phyloP scores from a whole-genome alignment of 805 yeast species.

The Scheffersomyces coipomensis region DNA sequence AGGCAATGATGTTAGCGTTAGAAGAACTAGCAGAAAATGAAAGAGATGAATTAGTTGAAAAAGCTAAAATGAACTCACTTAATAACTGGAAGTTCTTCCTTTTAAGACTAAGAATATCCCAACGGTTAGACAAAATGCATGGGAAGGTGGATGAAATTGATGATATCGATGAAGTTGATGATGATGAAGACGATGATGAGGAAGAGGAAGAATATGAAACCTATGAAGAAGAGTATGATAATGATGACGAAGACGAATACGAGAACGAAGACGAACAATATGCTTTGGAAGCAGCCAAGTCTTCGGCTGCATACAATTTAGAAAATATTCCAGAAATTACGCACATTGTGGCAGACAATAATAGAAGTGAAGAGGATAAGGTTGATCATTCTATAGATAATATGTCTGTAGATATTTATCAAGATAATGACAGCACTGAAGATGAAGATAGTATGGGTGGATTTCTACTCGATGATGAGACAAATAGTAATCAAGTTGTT shows the following conservation, averaged over 20 bases:
- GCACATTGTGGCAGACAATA: no score
- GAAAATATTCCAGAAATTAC: no score
- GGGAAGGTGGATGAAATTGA: slow-evolving; percentile 35
- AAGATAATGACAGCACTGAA: background rate
- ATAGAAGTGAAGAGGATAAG: no score
- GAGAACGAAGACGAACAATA: no score
- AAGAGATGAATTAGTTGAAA: slow-evolving; percentile 40
- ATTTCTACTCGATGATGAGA: slow-evolving; percentile 1
- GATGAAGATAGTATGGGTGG: slow-evolving; percentile 22
- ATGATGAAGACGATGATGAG: slow-evolving; percentile 3
- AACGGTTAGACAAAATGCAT: slow-evolving; percentile 47
- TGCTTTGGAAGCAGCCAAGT: no score
- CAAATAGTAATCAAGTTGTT: no score
- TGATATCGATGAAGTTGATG: slow-evolving; percentile 15
- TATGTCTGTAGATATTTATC: background rate
- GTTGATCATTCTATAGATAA: background rate
- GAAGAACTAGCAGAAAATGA: slow-evolving; percentile 51
- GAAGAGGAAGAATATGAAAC: slow-evolving; percentile 14
- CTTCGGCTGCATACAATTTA: no score
- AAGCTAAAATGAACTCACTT: slow-evolving; percentile 49
- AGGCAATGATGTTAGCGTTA: slow-evolving; percentile 55
- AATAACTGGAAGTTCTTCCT: slow-evolving; percentile 54
- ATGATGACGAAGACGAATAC: slow-evolving; percentile 20
- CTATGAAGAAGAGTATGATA: slow-evolving; percentile 3
- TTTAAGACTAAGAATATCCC: slow-evolving; percentile 47